Base-by-base conservation (phyloP, 129 eudicot species). In the Glebionis coronaria region DNA sequence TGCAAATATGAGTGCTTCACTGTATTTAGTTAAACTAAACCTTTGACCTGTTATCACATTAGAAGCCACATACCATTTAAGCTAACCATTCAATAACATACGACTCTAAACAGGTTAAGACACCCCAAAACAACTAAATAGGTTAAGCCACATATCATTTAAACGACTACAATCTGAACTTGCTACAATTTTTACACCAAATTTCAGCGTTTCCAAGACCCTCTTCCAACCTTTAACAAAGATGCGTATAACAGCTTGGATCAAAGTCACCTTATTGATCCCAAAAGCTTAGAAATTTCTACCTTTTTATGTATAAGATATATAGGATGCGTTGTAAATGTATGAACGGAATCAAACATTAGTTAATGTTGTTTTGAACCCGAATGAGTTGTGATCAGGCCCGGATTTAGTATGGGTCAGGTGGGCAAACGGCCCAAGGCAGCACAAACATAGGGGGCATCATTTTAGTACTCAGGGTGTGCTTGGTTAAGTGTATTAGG, bases 391-490 rank as follows among this genome's bases (percentile, higher is more conserved):
- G 9, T 35, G 7, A 6, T 35, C 1, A 6, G 1, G 9, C 9
- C 7, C 42, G 42, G 42, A 35, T 35, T 8, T 92, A 88, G 95
- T 96, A 92, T 44, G 91, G 78, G 57, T 92, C 98, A 0, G 98
- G 98, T 27, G 0, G 98, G 98, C 81, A 92, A 78, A 75, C 98
- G n/a, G n/a, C n/a, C n/a, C n/a, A n/a, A n/a, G n/a, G n/a, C n/a
- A n/a, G n/a, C n/a, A n/a, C n/a, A n/a, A n/a, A n/a, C n/a, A n/a
- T n/a, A n/a, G n/a, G n/a, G n/a, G n/a, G n/a, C n/a, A n/a, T n/a
- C n/a, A n/a, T n/a, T n/a, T n/a, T n/a, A n/a, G n/a, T n/a, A n/a
- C n/a, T n/a, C n/a, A n/a, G n/a, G n/a, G n/a, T n/a, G n/a, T n/a
- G n/a, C n/a, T n/a, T n/a, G n/a, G n/a, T n/a, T n/a, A n/a, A n/a